These are phyloP conservation scores for Scheffersomyces amazonensis DNA, from an alignment of 805 yeast genomes.

Conservation along the genomic window DNA sequence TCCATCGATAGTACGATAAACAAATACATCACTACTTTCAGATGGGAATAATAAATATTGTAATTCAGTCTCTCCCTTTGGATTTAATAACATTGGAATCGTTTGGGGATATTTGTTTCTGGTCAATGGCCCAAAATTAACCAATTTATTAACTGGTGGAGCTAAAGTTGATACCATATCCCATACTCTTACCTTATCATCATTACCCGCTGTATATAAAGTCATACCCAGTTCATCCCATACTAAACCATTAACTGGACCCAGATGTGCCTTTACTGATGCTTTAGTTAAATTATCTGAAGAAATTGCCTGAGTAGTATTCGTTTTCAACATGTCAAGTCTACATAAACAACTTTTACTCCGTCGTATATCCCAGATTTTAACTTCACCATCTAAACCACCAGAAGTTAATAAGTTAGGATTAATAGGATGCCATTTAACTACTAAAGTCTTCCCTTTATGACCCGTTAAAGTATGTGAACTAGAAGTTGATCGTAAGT, in stretches of 20 bases:
- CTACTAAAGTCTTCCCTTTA: conserved; percentile 51
- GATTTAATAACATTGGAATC: conserved; percentile 53
- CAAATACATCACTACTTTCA: conserved; percentile 68
- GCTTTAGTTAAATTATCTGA: conserved; percentile 25
- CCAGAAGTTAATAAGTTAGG: conserved; percentile 70
- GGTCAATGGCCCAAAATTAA: conserved; percentile 76
- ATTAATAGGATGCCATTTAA: conserved; percentile 73
- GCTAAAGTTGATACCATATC: conserved; percentile 42
- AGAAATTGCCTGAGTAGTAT: conserved; percentile 7
- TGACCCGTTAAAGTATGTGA: conserved; percentile 71
- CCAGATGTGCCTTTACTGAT: conserved; percentile 66
- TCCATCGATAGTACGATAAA: conserved; percentile 60
- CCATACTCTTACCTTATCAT: conserved; percentile 82
- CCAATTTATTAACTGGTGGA: conserved; percentile 55
- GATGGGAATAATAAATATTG: conserved; percentile 69
- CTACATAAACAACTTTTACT: conserved; percentile 61
- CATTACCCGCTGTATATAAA: conserved; percentile 69
- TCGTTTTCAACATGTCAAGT: conserved; percentile 55
- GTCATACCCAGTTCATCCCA: conserved; percentile 71
- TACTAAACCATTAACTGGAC: conserved; percentile 71
- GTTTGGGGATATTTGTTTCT: conserved; percentile 55
- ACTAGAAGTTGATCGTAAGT: conserved; percentile 67
- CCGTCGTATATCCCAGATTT: conserved; percentile 83
- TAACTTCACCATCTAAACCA: conserved; percentile 74
- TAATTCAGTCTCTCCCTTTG: conserved; percentile 48